These are phyloP conservation scores for Zopfia rhizophila DNA, from an alignment of 2,329 filamentous ascomycete genomes.

Conservation along the genomic window DNA sequence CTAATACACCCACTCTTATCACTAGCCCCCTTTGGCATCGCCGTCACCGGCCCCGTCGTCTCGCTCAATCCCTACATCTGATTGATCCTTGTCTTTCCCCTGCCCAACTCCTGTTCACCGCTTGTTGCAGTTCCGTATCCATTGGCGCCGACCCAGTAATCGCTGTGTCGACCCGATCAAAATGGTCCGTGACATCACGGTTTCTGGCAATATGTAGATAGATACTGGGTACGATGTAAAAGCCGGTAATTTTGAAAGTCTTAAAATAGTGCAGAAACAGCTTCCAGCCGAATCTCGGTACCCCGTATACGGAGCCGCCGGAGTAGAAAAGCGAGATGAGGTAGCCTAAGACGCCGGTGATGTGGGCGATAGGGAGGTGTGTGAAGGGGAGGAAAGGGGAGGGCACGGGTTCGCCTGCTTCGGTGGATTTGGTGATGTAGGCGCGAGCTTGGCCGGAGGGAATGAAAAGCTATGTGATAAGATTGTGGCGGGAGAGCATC, in stretches of 20 bases:
- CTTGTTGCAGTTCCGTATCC: conserved; percentile 61
- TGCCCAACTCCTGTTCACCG: conserved; percentile 59
- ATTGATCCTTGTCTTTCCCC: conserved; percentile 51
- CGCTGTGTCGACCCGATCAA: conserved; percentile 59
- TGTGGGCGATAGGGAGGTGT: conserved; percentile 57
- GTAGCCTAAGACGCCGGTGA: conserved; percentile 56
- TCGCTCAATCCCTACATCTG: conserved; percentile 69
- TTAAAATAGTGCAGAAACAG: conserved; percentile 63
- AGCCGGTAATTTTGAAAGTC: conserved; percentile 60
- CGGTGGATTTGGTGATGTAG: conserved; percentile 19
- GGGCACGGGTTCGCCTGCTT: conserved; percentile 29
- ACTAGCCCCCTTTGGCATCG: conserved; percentile 23
- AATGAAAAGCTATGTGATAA: conserved; percentile 46
- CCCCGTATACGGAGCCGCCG: conserved; percentile 63
- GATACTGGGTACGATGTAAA: conserved; percentile 69
- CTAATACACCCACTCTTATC: conserved; percentile 30
- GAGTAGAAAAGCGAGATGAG: conserved; percentile 50
- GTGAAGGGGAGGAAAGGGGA: conserved; percentile 51
- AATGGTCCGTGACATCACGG: conserved; percentile 64
- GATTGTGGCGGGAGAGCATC: conserved; percentile 51
- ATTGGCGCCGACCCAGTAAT: conserved; percentile 66
- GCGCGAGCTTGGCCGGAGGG: conserved; percentile 25
- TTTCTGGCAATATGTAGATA: conserved; percentile 67
- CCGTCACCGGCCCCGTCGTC: conserved; percentile 52
- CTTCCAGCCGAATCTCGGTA: conserved; percentile 66